Conservation (phyloP, 2,329 filamentous ascomycete genomes). For the Trichoderma asperellum region DNA sequence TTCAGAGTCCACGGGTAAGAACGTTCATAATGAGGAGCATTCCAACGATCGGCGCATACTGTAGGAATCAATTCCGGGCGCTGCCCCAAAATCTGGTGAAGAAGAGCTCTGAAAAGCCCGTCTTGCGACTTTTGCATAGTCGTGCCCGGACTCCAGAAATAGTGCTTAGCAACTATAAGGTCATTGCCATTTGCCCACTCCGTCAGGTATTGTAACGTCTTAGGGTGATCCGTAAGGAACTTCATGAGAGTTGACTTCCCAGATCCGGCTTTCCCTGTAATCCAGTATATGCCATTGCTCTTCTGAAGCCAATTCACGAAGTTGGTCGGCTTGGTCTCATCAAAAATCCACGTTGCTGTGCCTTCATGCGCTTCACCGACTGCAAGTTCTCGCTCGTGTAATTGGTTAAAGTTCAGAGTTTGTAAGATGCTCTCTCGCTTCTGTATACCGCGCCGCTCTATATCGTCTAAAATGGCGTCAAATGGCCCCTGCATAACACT, state of each 20-base stretch:
- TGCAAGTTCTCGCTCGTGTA: slow-evolving; percentile 11
- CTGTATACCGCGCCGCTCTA: slow-evolving; percentile 7
- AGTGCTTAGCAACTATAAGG: slow-evolving; percentile 25
- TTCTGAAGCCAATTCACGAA: slow-evolving; percentile 35
- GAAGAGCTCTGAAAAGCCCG: slow-evolving; percentile 27
- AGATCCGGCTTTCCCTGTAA: slow-evolving; percentile 41
- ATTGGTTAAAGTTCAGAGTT: slow-evolving; percentile 6
- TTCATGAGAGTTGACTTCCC: slow-evolving; percentile 51
- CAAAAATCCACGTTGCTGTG: slow-evolving; percentile 39
- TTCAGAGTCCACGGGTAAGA: slow-evolving; percentile 4
- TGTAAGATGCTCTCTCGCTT: slow-evolving; percentile 7
- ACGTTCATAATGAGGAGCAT: neutral
- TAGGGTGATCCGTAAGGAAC: slow-evolving; percentile 26
- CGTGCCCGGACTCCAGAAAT: slow-evolving; percentile 30
- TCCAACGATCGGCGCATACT: slow-evolving; percentile 9
- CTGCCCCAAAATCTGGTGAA: slow-evolving; percentile 28
- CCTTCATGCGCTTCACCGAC: slow-evolving; percentile 22
- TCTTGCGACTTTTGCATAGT: slow-evolving; percentile 30
- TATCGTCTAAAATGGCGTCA: neutral
- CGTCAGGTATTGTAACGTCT: neutral
- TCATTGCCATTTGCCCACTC: neutral
- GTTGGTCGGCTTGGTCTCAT: slow-evolving; percentile 14
- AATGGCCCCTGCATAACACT: neutral
- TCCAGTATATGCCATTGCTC: slow-evolving; percentile 35
- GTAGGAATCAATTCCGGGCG: slow-evolving; percentile 6